Evolutionary conservation across 192 early-diverging fungal genomes (phyloP).

Genomic region (Chytriomyces confervae): DNA sequence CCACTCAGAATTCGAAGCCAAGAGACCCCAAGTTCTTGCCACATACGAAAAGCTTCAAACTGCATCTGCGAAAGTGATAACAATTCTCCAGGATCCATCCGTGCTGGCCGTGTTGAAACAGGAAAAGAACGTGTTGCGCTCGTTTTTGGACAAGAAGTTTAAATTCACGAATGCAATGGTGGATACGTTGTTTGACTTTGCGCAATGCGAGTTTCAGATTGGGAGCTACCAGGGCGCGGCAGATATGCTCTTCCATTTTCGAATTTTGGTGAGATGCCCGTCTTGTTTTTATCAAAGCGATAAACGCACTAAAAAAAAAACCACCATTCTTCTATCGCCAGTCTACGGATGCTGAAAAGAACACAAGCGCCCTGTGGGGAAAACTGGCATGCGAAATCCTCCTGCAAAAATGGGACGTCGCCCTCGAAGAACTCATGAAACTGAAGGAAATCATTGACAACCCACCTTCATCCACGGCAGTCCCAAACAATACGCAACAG

Average conservation of each 20-base stretch:
- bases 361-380: conserved; percentile 91
- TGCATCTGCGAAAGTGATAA: conserved; percentile 81
- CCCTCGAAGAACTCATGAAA: conserved; percentile 86
- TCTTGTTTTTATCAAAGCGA: too few species aligned
- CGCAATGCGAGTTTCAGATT: conserved; percentile 90
- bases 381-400: conserved; percentile 96
- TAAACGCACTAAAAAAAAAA: too few species aligned
- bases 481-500: conserved; percentile 67
- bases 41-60: conserved; percentile 76
- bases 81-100: conserved; percentile 84
- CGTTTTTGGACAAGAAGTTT: conserved; percentile 86
- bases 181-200: conserved; percentile 83
- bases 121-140: conserved; percentile 92
- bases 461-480: conserved; percentile 50
- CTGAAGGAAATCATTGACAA: conserved; percentile 89
- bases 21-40: conserved; percentile 77
- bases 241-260: conserved; percentile 94
- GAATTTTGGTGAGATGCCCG: conserved; percentile 73
- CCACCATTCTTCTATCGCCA: conserved; percentile 30
- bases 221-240: conserved; percentile 91
- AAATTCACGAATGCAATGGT: conserved; percentile 87
- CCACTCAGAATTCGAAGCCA: conserved; percentile 64
- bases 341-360: conserved; percentile 86
- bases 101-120: conserved; percentile 87
- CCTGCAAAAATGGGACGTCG: conserved; percentile 91